Evolutionary conservation across 1,139 yeast genomes (phyloP).

Genomic region (Spathaspora sp.): DNA sequence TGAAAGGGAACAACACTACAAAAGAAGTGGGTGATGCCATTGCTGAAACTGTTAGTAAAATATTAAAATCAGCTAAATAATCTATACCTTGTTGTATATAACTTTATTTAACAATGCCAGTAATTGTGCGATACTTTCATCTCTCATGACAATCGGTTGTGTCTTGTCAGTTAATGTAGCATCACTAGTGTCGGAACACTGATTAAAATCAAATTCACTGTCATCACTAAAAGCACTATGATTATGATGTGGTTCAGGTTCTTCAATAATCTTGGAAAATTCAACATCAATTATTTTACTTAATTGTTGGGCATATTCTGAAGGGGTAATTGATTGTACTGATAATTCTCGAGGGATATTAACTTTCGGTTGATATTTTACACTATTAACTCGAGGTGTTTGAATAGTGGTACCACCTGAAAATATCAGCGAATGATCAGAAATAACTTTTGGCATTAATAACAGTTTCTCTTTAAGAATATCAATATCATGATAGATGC

Average conservation of each 20-base stretch:
- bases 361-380: not conserved
- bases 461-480: not conserved
- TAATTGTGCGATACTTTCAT: slow-evolving; percentile 36
- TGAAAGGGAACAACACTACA: slow-evolving; percentile 79
- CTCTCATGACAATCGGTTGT: slow-evolving; percentile 14
- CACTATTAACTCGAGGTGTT: not conserved
- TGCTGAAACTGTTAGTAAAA: slow-evolving; percentile 65
- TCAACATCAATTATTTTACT: slow-evolving; percentile 27
- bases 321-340: slow-evolving; percentile 29
- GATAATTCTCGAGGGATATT: slow-evolving; percentile 18
- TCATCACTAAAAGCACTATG: slow-evolving; percentile 5
- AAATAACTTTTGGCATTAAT: not conserved
- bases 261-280: slow-evolving; percentile 13
- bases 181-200: slow-evolving; percentile 31
- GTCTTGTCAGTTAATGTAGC: slow-evolving; percentile 29
- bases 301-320: slow-evolving; percentile 32
- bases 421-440: not conserved
- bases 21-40: slow-evolving; percentile 92
- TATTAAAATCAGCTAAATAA: slow-evolving; percentile 29
- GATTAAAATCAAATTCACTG: slow-evolving; percentile 1
- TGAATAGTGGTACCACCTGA: not conserved
- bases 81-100: slow-evolving; percentile 18
- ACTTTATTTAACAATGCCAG: slow-evolving; percentile 33
- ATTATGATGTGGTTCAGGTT: not conserved
- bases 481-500: not conserved